These are phyloP conservation scores for Colletotrichum sansevieriae DNA, from an alignment of 2,329 filamentous ascomycete species.

Conservation along the genomic window DNA sequence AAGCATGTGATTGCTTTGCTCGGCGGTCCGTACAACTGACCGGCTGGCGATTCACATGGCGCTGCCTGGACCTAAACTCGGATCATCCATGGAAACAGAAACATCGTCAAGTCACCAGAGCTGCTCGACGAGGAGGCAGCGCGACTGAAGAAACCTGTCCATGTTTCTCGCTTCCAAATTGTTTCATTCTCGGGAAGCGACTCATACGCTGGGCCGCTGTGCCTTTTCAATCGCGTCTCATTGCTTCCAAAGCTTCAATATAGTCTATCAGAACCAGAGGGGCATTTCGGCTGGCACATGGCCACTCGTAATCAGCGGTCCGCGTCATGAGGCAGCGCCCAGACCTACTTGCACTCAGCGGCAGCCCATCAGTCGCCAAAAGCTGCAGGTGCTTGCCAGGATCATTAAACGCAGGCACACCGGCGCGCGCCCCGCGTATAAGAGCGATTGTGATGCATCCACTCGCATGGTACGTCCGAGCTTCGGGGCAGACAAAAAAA, in stretches of 20 bases:
- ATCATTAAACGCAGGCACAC: conserved; percentile 4
- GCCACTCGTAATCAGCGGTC: conserved; percentile 2
- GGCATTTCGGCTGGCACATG: not conserved
- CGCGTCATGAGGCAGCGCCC: conserved; percentile 27
- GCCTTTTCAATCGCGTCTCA: not conserved
- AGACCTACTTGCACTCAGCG: conserved; percentile 20
- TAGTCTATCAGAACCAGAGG: too few relatives aligned
- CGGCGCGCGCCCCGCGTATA: not conserved
- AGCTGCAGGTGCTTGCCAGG: not conserved
- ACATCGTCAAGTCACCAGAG: conserved; percentile 7
- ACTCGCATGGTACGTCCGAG: conserved; percentile 6
- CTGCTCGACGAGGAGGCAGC: conserved; percentile 1
- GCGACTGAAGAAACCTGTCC: not conserved
- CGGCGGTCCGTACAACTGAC: not conserved
- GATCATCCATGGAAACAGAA: conserved; percentile 17
- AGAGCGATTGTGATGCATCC: conserved; percentile 8
- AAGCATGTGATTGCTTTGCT: conserved; percentile 30
- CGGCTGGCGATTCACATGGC: conserved; percentile 11
- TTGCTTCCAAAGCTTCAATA: too few relatives aligned
- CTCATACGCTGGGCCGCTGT: conserved; percentile 1
- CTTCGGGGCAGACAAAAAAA: not conserved
- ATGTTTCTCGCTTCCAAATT: conserved; percentile 1
- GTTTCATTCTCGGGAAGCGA: not conserved
- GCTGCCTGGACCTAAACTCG: conserved; percentile 12
- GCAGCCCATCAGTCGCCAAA: not conserved